A percentile compares a stretch with the other conserved stretches of the same genome.
These are phyloP conservation scores for Ambrosiella cleistominuta DNA, from an alignment of 2,329 filamentous ascomycete species.

Conservation along the genomic window DNA sequence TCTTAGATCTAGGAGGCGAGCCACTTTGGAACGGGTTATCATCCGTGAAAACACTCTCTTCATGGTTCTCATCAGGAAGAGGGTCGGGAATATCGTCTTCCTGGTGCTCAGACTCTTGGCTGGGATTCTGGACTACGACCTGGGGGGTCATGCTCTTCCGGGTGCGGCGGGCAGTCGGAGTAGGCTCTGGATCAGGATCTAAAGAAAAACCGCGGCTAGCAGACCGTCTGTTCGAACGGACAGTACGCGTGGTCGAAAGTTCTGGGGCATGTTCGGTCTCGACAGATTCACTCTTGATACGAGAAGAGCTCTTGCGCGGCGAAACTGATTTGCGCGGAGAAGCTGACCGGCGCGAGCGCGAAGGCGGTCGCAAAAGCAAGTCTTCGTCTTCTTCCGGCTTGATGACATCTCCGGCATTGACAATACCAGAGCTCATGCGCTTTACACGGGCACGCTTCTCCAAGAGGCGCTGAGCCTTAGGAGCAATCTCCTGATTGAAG, in stretches of 20 bases:
- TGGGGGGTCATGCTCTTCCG: slow-evolving; percentile 10
- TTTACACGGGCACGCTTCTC: slow-evolving; percentile 60
- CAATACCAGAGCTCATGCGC: slow-evolving; percentile 73
- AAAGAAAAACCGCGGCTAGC: slow-evolving; percentile 22
- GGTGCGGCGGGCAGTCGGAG: slow-evolving; percentile 7
- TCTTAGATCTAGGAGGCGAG: slow-evolving; percentile 39
- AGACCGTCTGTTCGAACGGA: slow-evolving; percentile 6
- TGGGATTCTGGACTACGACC: slow-evolving; percentile 9
- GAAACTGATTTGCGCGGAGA: slow-evolving; percentile 33
- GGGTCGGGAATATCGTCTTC: slow-evolving; percentile 18
- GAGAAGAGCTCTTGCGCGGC: slow-evolving; percentile 18
- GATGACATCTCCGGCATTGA: slow-evolving; percentile 30
- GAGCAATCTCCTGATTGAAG: slow-evolving; percentile 61
- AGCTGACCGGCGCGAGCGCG: slow-evolving; percentile 30
- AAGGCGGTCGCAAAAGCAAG: slow-evolving; percentile 30
- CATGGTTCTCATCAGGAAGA: slow-evolving; percentile 22
- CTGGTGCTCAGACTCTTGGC: background rate
- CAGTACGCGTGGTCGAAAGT: slow-evolving; percentile 4
- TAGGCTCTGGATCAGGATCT: slow-evolving; percentile 28
- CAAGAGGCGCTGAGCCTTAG: slow-evolving; percentile 62
- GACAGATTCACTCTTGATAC: slow-evolving; percentile 29
- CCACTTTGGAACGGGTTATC: slow-evolving; percentile 92
- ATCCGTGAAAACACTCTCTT: slow-evolving; percentile 57
- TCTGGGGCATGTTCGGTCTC: slow-evolving; percentile 6
- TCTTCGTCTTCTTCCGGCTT: slow-evolving; percentile 47